Base-by-base conservation (phyloP, 164 flowering plant genomes). In the Nelumbo lutea region DNA sequence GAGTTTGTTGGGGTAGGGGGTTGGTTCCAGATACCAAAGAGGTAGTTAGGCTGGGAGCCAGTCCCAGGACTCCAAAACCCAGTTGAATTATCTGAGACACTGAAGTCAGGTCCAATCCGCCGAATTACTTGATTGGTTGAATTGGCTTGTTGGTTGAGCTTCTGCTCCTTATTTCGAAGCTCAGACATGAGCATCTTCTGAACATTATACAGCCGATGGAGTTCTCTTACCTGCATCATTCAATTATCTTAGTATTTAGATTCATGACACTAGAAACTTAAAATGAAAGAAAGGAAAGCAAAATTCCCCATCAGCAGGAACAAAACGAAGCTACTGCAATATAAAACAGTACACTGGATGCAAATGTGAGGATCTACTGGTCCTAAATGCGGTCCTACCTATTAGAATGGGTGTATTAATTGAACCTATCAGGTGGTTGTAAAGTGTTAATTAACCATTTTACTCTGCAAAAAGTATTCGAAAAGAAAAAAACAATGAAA, bases 151-250 rank as follows among this genome's bases (percentile, higher is more conserved):
- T 64, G 42, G 9, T 67, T 64, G 47, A 48, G 57, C 41, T 52
- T 68, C 41, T 59, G 51, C 42, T 67, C 70, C 48, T 83, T 78
- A 11, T 65, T 75, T 46, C 77, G 78, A 27, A 82, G 68, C 72
- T 86, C 93, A 42, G 65, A 75, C 93, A 86, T 86, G 73, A 90
- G 42, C 76, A 66, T 76, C 81, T 78, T 87, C 67, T 90, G 96
- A 59, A 80, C 83, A 67, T 76, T 76, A 74, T 90, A 90, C 38
- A 90, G 78, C 68, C 87, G 68, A 68, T 90, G 96, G 40, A 90
- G 89, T 71, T 90, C 93, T 59, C 68, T 44, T 7, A 90, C 91
- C 96, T 90, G 83, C 79, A 79, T 72, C 41, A 42, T 72, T 39
- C 52, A 65, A 43, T 55, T 71, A 53, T 9, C 10, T 13, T 40